Evolutionary conservation across 2,329 filamentous ascomycete genomes (phyloP), one percentile per base, ranked within the genome.

Genomic region (Ceratocystiopsis brevicomis): DNA sequence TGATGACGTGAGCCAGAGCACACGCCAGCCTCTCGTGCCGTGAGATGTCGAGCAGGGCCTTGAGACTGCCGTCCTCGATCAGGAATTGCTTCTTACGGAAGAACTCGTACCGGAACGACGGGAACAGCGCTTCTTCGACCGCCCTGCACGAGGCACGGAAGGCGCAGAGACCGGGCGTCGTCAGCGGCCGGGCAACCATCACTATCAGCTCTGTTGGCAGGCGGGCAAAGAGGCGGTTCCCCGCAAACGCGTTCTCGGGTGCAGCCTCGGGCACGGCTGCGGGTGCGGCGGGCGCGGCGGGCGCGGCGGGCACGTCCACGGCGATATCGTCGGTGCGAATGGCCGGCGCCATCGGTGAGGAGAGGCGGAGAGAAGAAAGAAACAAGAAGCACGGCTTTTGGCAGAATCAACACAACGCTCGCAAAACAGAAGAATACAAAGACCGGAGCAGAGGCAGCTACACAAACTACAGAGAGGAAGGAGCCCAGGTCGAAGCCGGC

Each of bases 41-140:
- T n/a, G 69, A 65, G 34, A 74, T 71, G 52, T 68, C 60, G 55
- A 68, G 48, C 12, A 78, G 60, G 0, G 67, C 61, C 42, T 69
- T 62, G 11, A 79, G 58, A 50, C 75, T 79, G 49, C 63, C 57
- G 33, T 69, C 60, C 2, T 67, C 68, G 43, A 78, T 53, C 69
- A 78, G 76, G 57, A 80, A 81, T 52, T 80, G 75, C 51, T 69
- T 72, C 54, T 73, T 74, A 41, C 60, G 63, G 57, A 82, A 81
- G 61, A 77, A 81, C 48, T 78, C 74, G 19, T 60, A 60, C 25
- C 67, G 62, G 50, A 80, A 81, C 33, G 61, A 61, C 40, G 65
- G 60, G 55, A 72, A 71, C 13, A 78, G 59, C 2, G 61, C 59
- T 17, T 57, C 57, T 53, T 80, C 74, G 13, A 76, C 53, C 16